Percentiles rank a stretch among this genome's conserved stretches.
phyloP scores from a whole-genome alignment of 257 asterid genomes.

The Solanum medicagineum region DNA sequence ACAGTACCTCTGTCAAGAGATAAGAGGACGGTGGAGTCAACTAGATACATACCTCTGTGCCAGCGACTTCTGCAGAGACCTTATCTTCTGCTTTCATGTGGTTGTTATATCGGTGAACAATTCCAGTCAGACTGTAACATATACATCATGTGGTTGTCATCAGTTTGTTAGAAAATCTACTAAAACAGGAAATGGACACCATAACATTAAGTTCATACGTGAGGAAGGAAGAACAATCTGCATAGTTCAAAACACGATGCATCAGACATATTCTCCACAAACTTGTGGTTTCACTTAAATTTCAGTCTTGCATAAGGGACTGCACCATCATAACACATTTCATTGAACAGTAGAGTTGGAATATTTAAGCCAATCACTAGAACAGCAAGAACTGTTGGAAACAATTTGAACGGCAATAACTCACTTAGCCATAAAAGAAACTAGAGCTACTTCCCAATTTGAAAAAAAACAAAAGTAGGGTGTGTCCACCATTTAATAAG shows the following conservation, averaged over 20 bases:
- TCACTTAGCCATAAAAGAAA: background rate
- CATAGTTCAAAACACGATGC: background rate
- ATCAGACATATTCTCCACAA: background rate
- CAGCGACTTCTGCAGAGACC: background rate
- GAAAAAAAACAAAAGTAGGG: background rate
- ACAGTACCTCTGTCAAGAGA: background rate
- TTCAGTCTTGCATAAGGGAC: background rate
- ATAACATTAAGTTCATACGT: background rate
- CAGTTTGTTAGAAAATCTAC: background rate
- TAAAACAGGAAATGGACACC: background rate
- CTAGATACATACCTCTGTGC: slow-evolving; percentile 1
- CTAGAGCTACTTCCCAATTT: background rate
- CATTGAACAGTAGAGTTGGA: background rate
- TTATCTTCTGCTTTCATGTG: slow-evolving; percentile 4
- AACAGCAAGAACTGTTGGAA: background rate
- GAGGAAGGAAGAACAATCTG: background rate
- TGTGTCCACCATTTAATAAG: background rate
- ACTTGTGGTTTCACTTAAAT: background rate
- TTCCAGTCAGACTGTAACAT: slow-evolving; percentile 10
- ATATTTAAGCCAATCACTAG: background rate
- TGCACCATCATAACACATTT: background rate
- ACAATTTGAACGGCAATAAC: background rate
- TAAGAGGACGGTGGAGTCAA: background rate
- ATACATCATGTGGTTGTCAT: background rate
- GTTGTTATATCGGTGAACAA: slow-evolving; percentile 5